Conservation (phyloP, 2,329 filamentous ascomycete species). For the Aspergillus nomiae region DNA sequence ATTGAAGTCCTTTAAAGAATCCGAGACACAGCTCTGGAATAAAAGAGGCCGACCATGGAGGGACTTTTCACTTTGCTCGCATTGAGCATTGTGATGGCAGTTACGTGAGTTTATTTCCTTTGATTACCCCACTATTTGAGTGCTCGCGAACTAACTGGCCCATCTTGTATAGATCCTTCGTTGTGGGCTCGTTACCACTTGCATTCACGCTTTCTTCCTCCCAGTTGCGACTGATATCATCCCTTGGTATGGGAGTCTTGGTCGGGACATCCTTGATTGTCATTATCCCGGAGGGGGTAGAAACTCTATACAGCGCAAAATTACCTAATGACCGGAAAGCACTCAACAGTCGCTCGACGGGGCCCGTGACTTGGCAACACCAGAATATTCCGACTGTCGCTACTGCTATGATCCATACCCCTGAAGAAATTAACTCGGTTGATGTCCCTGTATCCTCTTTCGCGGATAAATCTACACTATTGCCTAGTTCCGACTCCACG, state of each 20-base stretch:
- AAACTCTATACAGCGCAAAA: slow-evolving; percentile 73
- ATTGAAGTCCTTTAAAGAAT: slow-evolving; percentile 30
- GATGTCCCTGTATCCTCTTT: background rate
- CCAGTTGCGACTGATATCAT: slow-evolving; percentile 85
- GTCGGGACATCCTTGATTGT: slow-evolving; percentile 95
- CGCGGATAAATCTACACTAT: background rate
- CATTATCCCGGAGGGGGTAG: slow-evolving; percentile 95
- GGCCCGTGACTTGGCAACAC: slow-evolving; percentile 33
- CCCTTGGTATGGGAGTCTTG: slow-evolving; percentile 88
- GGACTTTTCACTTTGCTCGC: slow-evolving; percentile 66
- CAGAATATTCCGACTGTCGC: slow-evolving; percentile 22
- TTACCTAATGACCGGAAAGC: slow-evolving; percentile 32
- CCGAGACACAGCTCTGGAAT: slow-evolving; percentile 26
- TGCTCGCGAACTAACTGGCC: slow-evolving; percentile 16
- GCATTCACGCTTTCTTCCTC: slow-evolving; percentile 85
- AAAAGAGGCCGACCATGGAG: slow-evolving; percentile 54
- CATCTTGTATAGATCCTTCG: slow-evolving; percentile 70
- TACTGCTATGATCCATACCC: slow-evolving; percentile 4
- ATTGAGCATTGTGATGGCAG: slow-evolving; percentile 66
- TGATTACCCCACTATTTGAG: background rate
- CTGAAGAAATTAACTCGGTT: background rate
- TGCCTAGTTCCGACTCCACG: slow-evolving; percentile 16
- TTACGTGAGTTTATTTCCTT: slow-evolving; percentile 53
- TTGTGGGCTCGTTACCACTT: slow-evolving; percentile 86
- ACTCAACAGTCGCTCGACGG: slow-evolving; percentile 29